These are phyloP conservation scores for Rhizophagus clarus DNA, from an alignment of 192 early-diverging fungal species.

Conservation along the genomic window DNA sequence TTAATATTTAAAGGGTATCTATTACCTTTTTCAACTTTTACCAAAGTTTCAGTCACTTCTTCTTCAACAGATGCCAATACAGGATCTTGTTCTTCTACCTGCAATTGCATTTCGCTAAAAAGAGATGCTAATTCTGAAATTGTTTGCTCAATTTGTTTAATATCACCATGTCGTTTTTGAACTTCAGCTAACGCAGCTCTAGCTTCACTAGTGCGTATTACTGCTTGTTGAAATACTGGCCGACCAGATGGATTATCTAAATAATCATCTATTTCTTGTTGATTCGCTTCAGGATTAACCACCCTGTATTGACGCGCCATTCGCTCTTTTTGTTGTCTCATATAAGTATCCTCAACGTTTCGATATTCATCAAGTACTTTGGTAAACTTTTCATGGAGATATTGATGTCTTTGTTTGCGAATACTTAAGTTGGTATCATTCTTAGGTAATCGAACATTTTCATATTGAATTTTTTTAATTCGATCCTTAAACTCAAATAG, in stretches of 20 bases:
- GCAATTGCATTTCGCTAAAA: conserved; percentile 85
- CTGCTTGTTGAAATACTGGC: conserved; percentile 49
- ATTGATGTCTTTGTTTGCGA: conserved; percentile 18
- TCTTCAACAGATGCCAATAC: conserved; percentile 70
- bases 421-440: neutral
- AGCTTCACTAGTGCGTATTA: conserved; percentile 69
- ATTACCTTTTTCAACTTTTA: conserved; percentile 55
- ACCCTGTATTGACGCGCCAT: conserved; percentile 82
- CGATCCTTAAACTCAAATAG: conserved; percentile 23
- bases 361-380: conserved; percentile 76
- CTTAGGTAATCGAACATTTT: conserved; percentile 21
- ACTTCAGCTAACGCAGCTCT: conserved; percentile 77
- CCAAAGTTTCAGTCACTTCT: conserved; percentile 61
- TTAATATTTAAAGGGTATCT: no score
- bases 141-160: conserved; percentile 83
- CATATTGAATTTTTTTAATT: conserved; percentile 29
- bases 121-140: conserved; percentile 85
- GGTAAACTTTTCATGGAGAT: conserved; percentile 62
- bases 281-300: conserved; percentile 80
- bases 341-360: conserved; percentile 71
- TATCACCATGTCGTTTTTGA: conserved; percentile 81
- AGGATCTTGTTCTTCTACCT: conserved; percentile 77
- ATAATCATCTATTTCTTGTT: conserved; percentile 74
- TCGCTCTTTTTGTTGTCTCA: conserved; percentile 78
- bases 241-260: conserved; percentile 47